A percentile compares a stretch with the other conserved stretches of the same genome.
phyloP scores from a whole-genome alignment of 2,329 filamentous ascomycete genomes.

The Dryadomyces sulphureus region DNA sequence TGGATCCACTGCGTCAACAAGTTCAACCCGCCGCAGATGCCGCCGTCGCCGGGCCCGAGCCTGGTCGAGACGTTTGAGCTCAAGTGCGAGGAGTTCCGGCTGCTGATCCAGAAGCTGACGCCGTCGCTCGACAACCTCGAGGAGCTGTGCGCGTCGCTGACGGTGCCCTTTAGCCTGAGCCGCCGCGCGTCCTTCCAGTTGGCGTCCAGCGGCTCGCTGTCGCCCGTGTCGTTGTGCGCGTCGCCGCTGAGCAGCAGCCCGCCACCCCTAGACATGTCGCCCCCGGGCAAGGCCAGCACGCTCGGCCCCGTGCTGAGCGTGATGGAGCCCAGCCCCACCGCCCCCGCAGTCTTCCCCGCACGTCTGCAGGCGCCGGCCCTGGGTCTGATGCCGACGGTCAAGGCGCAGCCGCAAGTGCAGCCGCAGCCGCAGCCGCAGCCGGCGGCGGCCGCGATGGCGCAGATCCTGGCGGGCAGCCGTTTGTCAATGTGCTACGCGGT shows the following conservation, averaged over 20 bases:
- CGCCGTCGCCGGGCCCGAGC: conserved; percentile 27
- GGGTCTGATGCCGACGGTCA: conserved; percentile 42
- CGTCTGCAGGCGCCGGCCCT: conserved; percentile 36
- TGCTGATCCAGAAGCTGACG: conserved; percentile 40
- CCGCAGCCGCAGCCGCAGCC: conserved; percentile 48
- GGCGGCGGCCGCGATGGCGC: conserved; percentile 28
- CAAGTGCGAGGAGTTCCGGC: conserved; percentile 41
- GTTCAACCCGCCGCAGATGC: conserved; percentile 54
- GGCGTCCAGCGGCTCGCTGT: conserved; percentile 2
- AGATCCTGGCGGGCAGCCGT: conserved; percentile 28
- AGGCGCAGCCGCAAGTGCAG: too few relatives aligned
- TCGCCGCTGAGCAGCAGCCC: conserved; percentile 6
- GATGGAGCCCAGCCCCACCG: conserved; percentile 33
- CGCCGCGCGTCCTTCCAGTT: conserved; percentile 8
- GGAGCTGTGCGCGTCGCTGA: conserved; percentile 25
- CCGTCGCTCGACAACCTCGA: conserved; percentile 44
- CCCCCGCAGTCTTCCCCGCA: conserved; percentile 23
- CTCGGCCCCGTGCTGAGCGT: conserved; percentile 22
- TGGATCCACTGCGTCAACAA: conserved; percentile 90
- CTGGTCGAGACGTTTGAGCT: conserved; percentile 22
- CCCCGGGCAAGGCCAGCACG: conserved; percentile 23
- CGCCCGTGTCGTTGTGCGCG: conserved; percentile 9
- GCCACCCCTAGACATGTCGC: conserved; percentile 18
- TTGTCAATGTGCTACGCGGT: conserved; percentile 48
- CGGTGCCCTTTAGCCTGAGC: conserved; percentile 12